Evolutionary conservation across 2,329 filamentous ascomycete genomes (phyloP), one percentile per base, ranked within the genome.

Genomic region (Aspergillus calidoustus): DNA sequence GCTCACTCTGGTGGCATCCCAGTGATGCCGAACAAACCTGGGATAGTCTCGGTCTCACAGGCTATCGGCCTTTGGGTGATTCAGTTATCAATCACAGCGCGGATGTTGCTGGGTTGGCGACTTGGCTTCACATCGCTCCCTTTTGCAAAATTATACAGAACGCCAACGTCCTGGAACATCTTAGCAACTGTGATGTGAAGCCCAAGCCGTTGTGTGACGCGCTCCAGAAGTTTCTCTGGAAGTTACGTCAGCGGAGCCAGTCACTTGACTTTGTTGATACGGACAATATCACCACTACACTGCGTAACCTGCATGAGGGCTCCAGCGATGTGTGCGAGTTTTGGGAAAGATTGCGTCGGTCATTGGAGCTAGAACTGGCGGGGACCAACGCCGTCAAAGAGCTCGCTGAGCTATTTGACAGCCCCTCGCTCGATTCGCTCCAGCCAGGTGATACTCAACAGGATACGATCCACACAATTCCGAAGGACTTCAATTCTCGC

Each of bases 1-100:
- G 82, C 41, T 85, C 84, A 50, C 74, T 88, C 34, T 89, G 86
- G 85, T 87, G 86, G 76, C 85, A 87, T 69, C 74, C 79, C 34
- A 84, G 80, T 57, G 77, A 82, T 43, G 79, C 83, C 0, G 84
- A 86, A 63, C 79, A 81, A 5, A 74, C 76, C 23, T 87, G 84
- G 84, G 83, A 86, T 66, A 84, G 83, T 66, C 77, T 86, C 66
- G 76, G 79, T 5, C 81, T 86, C 72, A 87, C 86, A 31, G 86
- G 86, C 4, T 78, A 88, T 55, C 82, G 84, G 52, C 82, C 84
- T 0, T 78, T 83, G 60, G 79, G 79, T 28, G 79, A 79, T 60
- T 79, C 78, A 4, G 73, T 75, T 28, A 74, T 81, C 59, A 79
- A 80, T 44, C 77, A 81, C 65, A 80, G 79, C 60, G 76, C 77